Base-by-base conservation (phyloP, 371 early-diverging fungal genomes). In the Mucor ambiguus region DNA sequence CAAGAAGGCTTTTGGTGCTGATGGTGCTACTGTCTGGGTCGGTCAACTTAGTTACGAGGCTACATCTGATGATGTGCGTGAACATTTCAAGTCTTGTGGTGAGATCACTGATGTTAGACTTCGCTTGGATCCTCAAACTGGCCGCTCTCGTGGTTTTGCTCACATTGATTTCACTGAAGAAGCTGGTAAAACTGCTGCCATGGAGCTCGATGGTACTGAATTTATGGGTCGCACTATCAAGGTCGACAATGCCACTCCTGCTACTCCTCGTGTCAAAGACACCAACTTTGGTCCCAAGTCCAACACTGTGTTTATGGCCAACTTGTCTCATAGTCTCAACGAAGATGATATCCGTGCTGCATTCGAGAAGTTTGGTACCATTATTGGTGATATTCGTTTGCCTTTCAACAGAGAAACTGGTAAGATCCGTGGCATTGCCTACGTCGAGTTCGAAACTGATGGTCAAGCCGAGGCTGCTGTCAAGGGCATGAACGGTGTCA, bases 301-400 rank as follows among this genome's bases (percentile, higher is more conserved):
- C 18, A 74, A 85, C 43, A 97, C 98, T 28, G 87, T 97, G 10
- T 98, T 96, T 65, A 82, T 96, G 52, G 98, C 98, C 58, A 98
- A 97, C 84, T 80, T 98, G 66, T 89, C 93, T 30, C 96, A 94
- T 73, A 90, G 84, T 72, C 91, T 93, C 10, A 91, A 90, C 24
- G 98, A 98, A 77, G 95, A 96, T 78, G 91, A 92, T 68, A 71
- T 98, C 28, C 86, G 92, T 73, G 89, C 90, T 69, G 83, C 95
- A 18, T 98, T 98, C 74, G 88, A 91, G 14, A 89, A 89, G 72
- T 89, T 86, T 72, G 98, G 98, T 60, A 90, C 93, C 63, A 89
- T 98, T 67, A 90, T 80, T 35, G 79, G 82, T 24, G 74, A 74
- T n/a, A 74, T 89, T 41, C 86, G 92, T 63, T 75, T 93, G 60